A percentile compares a stretch with the other conserved stretches of the same genome.
These are phyloP conservation scores for Pichia gijzeniarum DNA, from an alignment of 805 yeast species.

Conservation along the genomic window DNA sequence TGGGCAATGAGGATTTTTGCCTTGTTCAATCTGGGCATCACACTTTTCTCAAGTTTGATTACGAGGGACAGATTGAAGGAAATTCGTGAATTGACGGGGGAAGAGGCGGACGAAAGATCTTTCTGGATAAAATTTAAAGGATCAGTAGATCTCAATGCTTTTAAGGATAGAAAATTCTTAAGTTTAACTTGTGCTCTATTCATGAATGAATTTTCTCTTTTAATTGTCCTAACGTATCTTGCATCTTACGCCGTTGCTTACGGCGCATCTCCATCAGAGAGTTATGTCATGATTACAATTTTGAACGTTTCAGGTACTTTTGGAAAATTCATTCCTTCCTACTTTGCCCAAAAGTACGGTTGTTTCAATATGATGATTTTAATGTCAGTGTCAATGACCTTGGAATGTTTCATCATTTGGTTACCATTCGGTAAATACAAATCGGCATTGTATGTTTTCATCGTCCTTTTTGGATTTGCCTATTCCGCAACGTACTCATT, in stretches of 20 bases:
- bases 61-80: conserved; percentile 36
- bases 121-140: conserved; percentile 18
- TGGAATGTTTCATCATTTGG: conserved; percentile 52
- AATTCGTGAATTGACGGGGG: conserved; percentile 20
- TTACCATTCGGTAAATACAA: conserved; percentile 48
- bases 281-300: conserved; percentile 43
- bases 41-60: conserved; percentile 31
- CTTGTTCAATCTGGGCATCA: conserved; percentile 37
- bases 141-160: conserved; percentile 35
- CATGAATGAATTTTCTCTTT: conserved; percentile 40
- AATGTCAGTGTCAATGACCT: conserved; percentile 41
- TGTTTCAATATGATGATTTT: conserved; percentile 45
- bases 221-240: conserved; percentile 43
- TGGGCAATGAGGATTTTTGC: conserved; percentile 55
- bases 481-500: conserved; percentile 54
- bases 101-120: conserved; percentile 15
- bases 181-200: conserved; percentile 37
- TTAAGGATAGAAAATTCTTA: conserved; percentile 36
- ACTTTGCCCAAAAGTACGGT: conserved; percentile 36
- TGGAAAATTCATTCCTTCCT: conserved; percentile 30
- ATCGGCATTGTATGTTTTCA: conserved; percentile 43
- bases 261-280: conserved; percentile 37
- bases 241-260: conserved; percentile 47
- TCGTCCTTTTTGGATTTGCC: conserved; percentile 49
- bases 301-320: conserved; percentile 40